Conservation (phyloP, 1,139 yeast species). For the Groenewaldozyma auringiensis region DNA sequence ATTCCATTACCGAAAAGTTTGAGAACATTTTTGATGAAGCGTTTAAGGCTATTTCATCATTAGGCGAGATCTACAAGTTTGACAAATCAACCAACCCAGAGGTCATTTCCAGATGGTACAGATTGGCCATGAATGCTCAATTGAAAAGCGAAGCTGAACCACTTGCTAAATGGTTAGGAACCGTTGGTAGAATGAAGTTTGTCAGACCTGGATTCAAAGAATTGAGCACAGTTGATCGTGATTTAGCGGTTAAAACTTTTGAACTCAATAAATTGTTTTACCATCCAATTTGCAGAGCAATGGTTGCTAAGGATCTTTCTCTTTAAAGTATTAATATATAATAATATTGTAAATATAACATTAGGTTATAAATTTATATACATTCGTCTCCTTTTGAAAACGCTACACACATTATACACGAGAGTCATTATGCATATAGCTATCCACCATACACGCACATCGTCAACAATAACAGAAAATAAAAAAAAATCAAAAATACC, state of each 20-base stretch:
- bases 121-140: constrained; percentile 40
- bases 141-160: constrained; percentile 38
- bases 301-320: constrained; percentile 66
- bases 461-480: too few relatives aligned
- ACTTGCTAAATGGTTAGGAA: constrained; percentile 77
- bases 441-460: neutral
- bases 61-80: constrained; percentile 38
- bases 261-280: constrained; percentile 49
- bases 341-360: neutral
- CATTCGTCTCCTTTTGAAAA: too few relatives aligned
- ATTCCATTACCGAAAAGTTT: constrained; percentile 43
- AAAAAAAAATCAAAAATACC: too few relatives aligned
- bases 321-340: constrained; percentile 5
- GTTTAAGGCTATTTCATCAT: constrained; percentile 30
- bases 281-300: constrained; percentile 77
- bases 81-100: constrained; percentile 63
- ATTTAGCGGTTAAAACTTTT: constrained; percentile 61
- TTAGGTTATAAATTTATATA: neutral
- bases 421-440: neutral
- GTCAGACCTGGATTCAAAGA: constrained; percentile 78
- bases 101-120: constrained; percentile 70
- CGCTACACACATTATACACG: too few relatives aligned
- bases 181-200: constrained; percentile 92
- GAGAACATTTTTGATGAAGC: constrained; percentile 12
- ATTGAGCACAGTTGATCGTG: constrained; percentile 55